Base-by-base conservation (phyloP, 2,329 filamentous ascomycete species). In the Teratosphaeria epicoccoides region DNA sequence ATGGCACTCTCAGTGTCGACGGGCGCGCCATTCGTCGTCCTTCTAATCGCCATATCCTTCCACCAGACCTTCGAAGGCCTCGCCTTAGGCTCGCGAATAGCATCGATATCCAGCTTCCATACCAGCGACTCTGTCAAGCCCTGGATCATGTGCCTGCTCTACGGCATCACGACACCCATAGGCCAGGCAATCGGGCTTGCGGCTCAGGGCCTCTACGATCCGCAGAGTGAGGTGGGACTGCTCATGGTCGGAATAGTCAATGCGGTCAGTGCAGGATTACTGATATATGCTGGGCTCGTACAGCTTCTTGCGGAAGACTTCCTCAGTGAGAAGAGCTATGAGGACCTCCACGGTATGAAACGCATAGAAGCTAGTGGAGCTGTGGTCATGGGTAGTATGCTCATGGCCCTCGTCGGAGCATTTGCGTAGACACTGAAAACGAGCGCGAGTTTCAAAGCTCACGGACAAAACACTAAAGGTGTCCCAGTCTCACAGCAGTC, bases 31-130 rank as follows among this genome's bases (percentile, higher is more conserved):
- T 87, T 86, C 65, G 67, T 83, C 51, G 73, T 87, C 24, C 75
- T 87, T 3, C 73, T 87, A 6, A 70, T 85, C 46, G 84, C 84
- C 55, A 86, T 87, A 52, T 70, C 82, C 26, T 87, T 87, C 71
- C 84, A 87, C 63, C 84, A 85, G 61, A 83, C 80, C 57, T 84
- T 85, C 54, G 81, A 79, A 64, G 84, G 84, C 53, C 79, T 87
- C 3, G 84, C 83, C 43, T 76, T 87, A 0, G 84, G 84, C 20
- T 81, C 81, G 1, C 81, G 84, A 53, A 87, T 88, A 59, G 83
- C 83, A 20, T 80, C 78, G 17, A 80, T 87, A 4, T 82, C 85
- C 20, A 73, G 73, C 1, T 95, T 96, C 63, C 33, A 40, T 9
- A 80, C 86, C 0, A 77, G 78, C 20, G 77, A 78, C 2, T 91